Evolutionary conservation across 2,329 filamentous ascomycete genomes (phyloP).

Genomic region (Hypoxylon sp.): DNA sequence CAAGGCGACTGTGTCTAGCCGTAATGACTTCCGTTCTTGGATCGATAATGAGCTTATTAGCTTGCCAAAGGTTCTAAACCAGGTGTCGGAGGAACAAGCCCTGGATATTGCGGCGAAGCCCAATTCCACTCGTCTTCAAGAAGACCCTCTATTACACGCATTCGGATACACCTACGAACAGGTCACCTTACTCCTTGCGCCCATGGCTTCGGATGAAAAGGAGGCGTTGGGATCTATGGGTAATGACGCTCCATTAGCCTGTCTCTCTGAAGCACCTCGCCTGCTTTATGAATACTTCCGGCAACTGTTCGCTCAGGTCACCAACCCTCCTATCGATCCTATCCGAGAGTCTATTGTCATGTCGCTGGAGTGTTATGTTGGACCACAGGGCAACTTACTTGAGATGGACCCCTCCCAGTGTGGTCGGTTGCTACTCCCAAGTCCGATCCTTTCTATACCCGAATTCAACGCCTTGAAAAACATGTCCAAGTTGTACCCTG

Average conservation of each 20-base stretch:
- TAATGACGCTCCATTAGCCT: slow-evolving; percentile 94
- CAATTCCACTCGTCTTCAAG: slow-evolving; percentile 80
- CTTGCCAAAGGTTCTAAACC: slow-evolving; percentile 80
- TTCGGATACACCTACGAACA: slow-evolving; percentile 98
- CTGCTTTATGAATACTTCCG: slow-evolving; percentile 97
- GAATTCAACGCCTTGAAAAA: slow-evolving; percentile 92
- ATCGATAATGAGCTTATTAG: slow-evolving; percentile 88
- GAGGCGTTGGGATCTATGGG: slow-evolving; percentile 98
- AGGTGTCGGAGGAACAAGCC: slow-evolving; percentile 69
- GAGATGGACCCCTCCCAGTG: slow-evolving; percentile 95
- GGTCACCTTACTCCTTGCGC: slow-evolving; percentile 89
- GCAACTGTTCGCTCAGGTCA: slow-evolving; percentile 97
- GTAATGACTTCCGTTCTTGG: slow-evolving; percentile 91
- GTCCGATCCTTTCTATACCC: slow-evolving; percentile 88
- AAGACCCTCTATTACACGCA: slow-evolving; percentile 85
- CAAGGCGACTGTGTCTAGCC: slow-evolving; percentile 88
- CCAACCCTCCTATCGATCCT: slow-evolving; percentile 96
- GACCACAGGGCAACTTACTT: slow-evolving; percentile 93
- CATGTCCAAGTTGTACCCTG: slow-evolving; percentile 78
- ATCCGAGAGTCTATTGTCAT: slow-evolving; percentile 98
- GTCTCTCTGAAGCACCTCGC: slow-evolving; percentile 89
- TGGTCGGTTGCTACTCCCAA: slow-evolving; percentile 86
- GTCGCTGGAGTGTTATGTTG: slow-evolving; percentile 96
- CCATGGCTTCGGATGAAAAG: slow-evolving; percentile 98
- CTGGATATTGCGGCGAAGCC: slow-evolving; percentile 77